These are phyloP conservation scores for Colletotrichum nymphaeae DNA, from an alignment of 2,329 filamentous ascomycete species.

Conservation along the genomic window DNA sequence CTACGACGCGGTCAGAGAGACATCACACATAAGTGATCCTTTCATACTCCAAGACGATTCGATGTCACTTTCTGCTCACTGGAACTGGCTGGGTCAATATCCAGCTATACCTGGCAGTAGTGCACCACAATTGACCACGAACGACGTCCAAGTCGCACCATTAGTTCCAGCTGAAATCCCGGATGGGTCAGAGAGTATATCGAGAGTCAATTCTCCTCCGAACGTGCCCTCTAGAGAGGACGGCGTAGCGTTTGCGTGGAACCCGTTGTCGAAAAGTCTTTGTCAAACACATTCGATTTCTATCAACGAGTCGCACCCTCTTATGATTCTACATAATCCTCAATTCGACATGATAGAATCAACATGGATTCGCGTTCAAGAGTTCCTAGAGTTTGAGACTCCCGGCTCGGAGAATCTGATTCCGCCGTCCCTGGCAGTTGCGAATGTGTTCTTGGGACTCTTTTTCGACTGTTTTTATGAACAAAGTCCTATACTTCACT, in stretches of 20 bases:
- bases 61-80: background rate
- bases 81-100: constrained; percentile 2
- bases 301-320: background rate
- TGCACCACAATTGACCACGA: too few species aligned
- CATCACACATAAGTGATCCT: background rate
- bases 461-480: constrained; percentile 8
- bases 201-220: constrained; percentile 1
- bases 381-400: background rate
- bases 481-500: constrained; percentile 18
- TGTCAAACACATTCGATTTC: background rate
- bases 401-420: background rate
- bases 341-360: constrained; percentile 2
- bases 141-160: background rate
- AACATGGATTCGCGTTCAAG: background rate
- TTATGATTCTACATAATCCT: background rate
- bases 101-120: too few species aligned
- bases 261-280: background rate
- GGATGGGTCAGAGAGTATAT: background rate
- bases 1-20: constrained; percentile 8
- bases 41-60: background rate
- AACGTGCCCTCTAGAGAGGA: constrained; percentile 18
- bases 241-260: constrained; percentile 10
- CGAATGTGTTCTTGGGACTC: constrained; percentile 12
- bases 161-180: background rate
- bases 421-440: background rate